Conservation (phyloP, 306 rosid species). For the Cucurbita moschata region DNA sequence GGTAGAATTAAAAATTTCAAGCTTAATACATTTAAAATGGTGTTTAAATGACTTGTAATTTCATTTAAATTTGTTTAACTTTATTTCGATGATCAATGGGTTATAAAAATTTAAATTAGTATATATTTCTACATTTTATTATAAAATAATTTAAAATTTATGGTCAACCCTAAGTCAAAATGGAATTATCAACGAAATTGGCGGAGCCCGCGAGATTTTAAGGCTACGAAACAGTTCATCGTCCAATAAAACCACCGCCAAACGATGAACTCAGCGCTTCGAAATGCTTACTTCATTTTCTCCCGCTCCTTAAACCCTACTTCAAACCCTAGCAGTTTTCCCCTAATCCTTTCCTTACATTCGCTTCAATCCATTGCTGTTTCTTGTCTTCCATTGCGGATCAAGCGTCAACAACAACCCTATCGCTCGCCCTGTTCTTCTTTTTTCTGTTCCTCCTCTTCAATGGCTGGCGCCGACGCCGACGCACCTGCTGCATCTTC, state of each 20-base stretch:
- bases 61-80: no score
- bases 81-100: no score
- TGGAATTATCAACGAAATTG: no score
- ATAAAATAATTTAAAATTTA: no score
- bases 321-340: not conserved
- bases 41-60: no score
- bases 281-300: conserved; percentile 28
- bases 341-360: not conserved
- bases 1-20: no score
- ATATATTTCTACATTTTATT: no score
- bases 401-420: conserved; percentile 13
- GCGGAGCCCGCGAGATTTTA: no score
- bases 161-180: no score
- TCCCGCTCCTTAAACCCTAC: conserved; percentile 40
- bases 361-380: not conserved
- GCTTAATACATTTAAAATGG: no score
- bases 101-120: no score
- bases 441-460: conserved; percentile 19
- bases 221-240: not conserved
- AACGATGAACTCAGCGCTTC: conserved; percentile 42
- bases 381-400: not conserved
- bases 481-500: conserved; percentile 16
- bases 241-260: not conserved
- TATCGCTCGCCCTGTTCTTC: conserved; percentile 9
- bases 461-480: conserved; percentile 35